phyloP scores from a whole-genome alignment of 2,329 filamentous ascomycete species.

The Alternaria brassicae region DNA sequence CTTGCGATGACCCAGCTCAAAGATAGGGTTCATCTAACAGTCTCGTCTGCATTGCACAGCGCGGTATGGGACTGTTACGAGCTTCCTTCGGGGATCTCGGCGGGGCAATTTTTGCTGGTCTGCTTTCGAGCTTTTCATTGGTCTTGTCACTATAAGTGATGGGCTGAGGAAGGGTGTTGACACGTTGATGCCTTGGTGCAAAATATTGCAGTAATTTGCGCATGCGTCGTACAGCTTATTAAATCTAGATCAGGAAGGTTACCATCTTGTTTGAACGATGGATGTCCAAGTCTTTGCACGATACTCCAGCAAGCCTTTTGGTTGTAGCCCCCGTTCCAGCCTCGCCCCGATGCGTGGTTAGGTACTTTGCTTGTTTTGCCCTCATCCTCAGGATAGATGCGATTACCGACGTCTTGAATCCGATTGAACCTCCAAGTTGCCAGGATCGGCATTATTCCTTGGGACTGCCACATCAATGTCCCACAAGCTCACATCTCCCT shows the following conservation, averaged over 20 bases:
- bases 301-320: not conserved
- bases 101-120: constrained; percentile 45
- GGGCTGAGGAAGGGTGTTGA: constrained; percentile 49
- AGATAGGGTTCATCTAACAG: constrained; percentile 38
- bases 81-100: constrained; percentile 47
- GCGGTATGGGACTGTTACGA: constrained; percentile 44
- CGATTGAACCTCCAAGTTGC: too few relatives aligned
- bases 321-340: not conserved
- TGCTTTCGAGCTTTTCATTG: constrained; percentile 48
- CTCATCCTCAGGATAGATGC: not conserved
- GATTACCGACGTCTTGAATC: too few relatives aligned
- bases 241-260: too few relatives aligned
- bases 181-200: too few relatives aligned
- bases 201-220: too few relatives aligned
- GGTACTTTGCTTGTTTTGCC: not conserved
- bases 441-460: not conserved
- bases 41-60: constrained; percentile 50
- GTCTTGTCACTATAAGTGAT: constrained; percentile 38
- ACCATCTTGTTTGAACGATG: too few relatives aligned
- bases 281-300: too few relatives aligned
- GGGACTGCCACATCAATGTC: not conserved
- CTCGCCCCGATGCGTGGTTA: not conserved
- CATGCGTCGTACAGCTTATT: too few relatives aligned
- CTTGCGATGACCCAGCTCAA: constrained; percentile 45
- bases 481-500: not conserved